These are phyloP conservation scores for Phytophthora cryptogea DNA, from an alignment of 352 stramenopile genomes.

Conservation along the genomic window DNA sequence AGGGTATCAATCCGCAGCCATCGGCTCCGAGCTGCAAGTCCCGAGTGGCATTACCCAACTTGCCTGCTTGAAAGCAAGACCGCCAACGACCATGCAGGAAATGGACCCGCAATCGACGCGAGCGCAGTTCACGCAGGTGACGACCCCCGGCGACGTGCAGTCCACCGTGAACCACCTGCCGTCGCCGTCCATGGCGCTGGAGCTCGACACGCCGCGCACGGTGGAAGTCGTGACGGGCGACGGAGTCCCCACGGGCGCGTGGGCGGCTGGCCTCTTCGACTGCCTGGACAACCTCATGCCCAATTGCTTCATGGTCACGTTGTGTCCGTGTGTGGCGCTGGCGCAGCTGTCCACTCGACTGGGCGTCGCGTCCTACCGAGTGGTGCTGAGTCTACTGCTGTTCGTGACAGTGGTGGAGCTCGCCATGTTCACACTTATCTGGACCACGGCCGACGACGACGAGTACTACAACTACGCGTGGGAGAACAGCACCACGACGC, in stretches of 20 bases:
- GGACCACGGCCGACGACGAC: slow-evolving; percentile 16
- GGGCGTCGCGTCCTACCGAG: slow-evolving; percentile 35
- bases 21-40: not conserved
- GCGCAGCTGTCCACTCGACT: slow-evolving; percentile 53
- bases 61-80: slow-evolving; percentile 6
- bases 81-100: slow-evolving; percentile 19
- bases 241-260: slow-evolving; percentile 35
- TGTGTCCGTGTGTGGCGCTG: slow-evolving; percentile 52
- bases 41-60: slow-evolving; percentile 15
- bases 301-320: slow-evolving; percentile 57
- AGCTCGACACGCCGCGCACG: slow-evolving; percentile 33
- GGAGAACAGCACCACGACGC: slow-evolving; percentile 6
- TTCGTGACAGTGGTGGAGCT: slow-evolving; percentile 29
- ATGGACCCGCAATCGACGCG: slow-evolving; percentile 33
- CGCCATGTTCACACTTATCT: slow-evolving; percentile 29
- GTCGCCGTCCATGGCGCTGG: slow-evolving; percentile 24
- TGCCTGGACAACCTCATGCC: slow-evolving; percentile 49
- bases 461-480: slow-evolving; percentile 19
- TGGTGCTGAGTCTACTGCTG: slow-evolving; percentile 33
- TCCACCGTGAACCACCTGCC: slow-evolving; percentile 28
- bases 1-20: slow-evolving; percentile 14
- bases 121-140: slow-evolving; percentile 32
- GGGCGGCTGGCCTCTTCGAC: slow-evolving; percentile 45
- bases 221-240: slow-evolving; percentile 29
- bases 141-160: slow-evolving; percentile 22